Evolutionary conservation across 192 early-diverging fungal species (phyloP).

Genomic region (Backusella tarrabulga): DNA sequence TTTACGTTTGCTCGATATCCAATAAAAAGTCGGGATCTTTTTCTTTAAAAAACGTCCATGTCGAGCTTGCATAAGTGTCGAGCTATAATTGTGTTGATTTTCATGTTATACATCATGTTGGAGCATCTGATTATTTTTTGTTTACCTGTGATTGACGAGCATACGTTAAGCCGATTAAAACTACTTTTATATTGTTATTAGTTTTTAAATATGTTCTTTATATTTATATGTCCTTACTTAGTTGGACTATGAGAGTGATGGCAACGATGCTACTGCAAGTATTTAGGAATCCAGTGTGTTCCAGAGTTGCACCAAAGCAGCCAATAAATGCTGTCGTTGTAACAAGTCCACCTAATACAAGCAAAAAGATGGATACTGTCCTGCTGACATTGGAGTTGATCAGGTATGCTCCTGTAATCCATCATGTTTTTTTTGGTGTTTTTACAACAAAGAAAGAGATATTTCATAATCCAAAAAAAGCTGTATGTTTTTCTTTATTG

Average conservation of each 20-base stretch:
- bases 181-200: neutral
- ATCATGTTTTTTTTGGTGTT: neutral
- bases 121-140: neutral
- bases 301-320: slow-evolving; percentile 15
- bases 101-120: too few species aligned
- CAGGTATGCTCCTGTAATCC: slow-evolving; percentile 19
- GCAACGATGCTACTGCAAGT: slow-evolving; percentile 13
- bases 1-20: slow-evolving; percentile 20
- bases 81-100: neutral
- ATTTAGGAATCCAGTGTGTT: slow-evolving; percentile 23
- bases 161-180: neutral
- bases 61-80: slow-evolving; percentile 17
- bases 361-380: neutral
- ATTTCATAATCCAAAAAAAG: neutral
- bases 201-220: neutral
- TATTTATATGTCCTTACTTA: neutral
- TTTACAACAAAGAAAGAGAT: neutral
- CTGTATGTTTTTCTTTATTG: neutral
- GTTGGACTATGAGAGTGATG: slow-evolving; percentile 7
- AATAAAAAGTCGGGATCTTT: slow-evolving; percentile 17
- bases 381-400: slow-evolving; percentile 14
- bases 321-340: slow-evolving; percentile 13
- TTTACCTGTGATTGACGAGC: slow-evolving; percentile 11
- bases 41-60: slow-evolving; percentile 18
- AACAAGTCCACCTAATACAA: slow-evolving; percentile 13